Evolutionary conservation across 257 asterid species (phyloP), one percentile per base, ranked within the genome.

Genomic region (Fraxinus anomala): DNA sequence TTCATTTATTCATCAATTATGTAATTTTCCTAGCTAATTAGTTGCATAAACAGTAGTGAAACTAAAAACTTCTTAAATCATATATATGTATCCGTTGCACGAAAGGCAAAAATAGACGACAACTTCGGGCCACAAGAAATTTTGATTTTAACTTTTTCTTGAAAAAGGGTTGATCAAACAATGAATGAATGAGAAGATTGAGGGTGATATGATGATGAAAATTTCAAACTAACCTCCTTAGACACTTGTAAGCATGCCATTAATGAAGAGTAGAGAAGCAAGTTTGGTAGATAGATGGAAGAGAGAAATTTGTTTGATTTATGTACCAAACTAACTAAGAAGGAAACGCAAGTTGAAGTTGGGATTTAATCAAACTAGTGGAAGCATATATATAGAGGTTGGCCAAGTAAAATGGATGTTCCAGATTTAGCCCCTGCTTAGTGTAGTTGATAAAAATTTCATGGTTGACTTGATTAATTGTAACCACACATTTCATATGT

Each of bases 171-270:
- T 40, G 26, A 70, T 39, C 11, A 40, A 42, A 37, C 26, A 31
- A 26, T 0, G 8, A 59, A 70, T 37, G 10, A 30, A 34, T 5
- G 33, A 78, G 67, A 21, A 72, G 44, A 40, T 42, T 2, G 17
- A 42, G 51, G 51, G 51, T 11, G 44, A 39, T 39, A 39, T 39
- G 44, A 39, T 39, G 44, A 39, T n/a, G 33, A 72, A 33, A 47
- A 44, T 34, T 39, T 36, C 37, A 14, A 67, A 21, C 84, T 79
- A 42, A 92, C 92, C 91, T 88, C 86, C 81, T 85, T 89, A 79
- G 88, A 85, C 5, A 86, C 68, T 75, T 88, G 85, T 24, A 91
- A 81, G 80, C 84, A 76, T 68, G 90, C 91, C 97, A 92, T 92
- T 84, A 86, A 78, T 75, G 86, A 49, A 36, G 79, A 42, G 11